Percentiles rank a stretch among this genome's conserved stretches.
Conservation (phyloP, 78 protist species). For the Dictyostelium firmibasis region DNA sequence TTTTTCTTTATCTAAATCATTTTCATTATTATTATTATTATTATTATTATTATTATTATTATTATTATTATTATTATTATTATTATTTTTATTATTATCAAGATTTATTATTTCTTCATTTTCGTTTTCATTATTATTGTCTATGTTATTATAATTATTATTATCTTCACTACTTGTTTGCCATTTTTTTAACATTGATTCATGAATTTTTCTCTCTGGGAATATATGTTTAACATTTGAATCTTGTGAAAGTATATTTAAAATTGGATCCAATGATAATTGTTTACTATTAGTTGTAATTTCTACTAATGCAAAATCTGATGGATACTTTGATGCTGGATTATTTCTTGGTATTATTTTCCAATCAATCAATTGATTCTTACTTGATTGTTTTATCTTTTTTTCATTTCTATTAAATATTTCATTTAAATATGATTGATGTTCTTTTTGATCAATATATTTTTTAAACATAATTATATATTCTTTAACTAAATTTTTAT, state of each 20-base stretch:
- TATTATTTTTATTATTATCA: not conserved
- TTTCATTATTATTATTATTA: not conserved
- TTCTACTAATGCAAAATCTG: conserved; percentile 57
- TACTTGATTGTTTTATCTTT: not conserved
- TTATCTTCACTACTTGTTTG: not conserved
- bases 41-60: not conserved
- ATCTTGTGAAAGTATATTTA: not conserved
- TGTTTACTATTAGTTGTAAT: not conserved
- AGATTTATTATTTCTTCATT: not conserved
- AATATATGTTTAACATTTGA: not conserved
- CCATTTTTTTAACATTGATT: conserved; percentile 51
- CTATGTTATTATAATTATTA: not conserved
- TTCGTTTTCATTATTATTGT: not conserved
- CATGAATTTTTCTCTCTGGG: conserved; percentile 30
- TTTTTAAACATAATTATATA: conserved; percentile 61
- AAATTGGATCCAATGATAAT: not conserved
- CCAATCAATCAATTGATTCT: conserved; percentile 8
- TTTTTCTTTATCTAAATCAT: not conserved
- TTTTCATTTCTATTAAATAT: not conserved
- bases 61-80: not conserved
- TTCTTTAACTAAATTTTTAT: conserved; percentile 15
- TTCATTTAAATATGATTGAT: not conserved
- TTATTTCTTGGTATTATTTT: conserved; percentile 36
- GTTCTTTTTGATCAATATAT: conserved; percentile 53
- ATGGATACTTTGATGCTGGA: conserved; percentile 54